Base-by-base conservation (phyloP, 768 basidiomycete species). In the Trametopsis cervina region DNA sequence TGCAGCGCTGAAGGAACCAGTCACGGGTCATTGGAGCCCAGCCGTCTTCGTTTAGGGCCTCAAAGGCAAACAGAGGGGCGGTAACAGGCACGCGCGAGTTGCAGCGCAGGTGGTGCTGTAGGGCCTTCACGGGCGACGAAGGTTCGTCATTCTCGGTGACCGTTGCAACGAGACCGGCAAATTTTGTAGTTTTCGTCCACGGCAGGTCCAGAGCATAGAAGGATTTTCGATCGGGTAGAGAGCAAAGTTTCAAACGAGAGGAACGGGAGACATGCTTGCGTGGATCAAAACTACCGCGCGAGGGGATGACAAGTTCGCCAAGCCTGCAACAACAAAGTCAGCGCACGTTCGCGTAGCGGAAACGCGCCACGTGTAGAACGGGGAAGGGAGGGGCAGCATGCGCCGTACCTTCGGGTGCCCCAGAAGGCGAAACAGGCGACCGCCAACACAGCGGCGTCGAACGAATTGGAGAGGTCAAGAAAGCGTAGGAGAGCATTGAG, bases 401-500 rank as follows among this genome's bases (percentile, higher is more conserved):
- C n/a, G n/a, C n/a, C n/a, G n/a, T n/a, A n/a, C n/a, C n/a, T n/a
- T 9, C 64, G 60, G 40, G 64, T 66, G 2, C 57, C 53, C 62
- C 64, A 71, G 44, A 72, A 74, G 3, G 68, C 61, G 0, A 55
- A 44, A 0, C 49, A 26, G 0, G 71, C 69, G 2, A 61, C 33
- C 0, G 70, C 70, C 60, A 61, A 71, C 6, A 69, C 36, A 0
- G 69, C 66, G 2, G 66, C 63, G 38, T 70, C 62, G 9, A 60
- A 56, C 0, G 68, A 49, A 21, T 56, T 40, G 0, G 51, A 18
- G 0, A 67, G 41, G 36, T 66, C 50, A 0, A 74, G 0, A 24
- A 35, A 57, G 11, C 18, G 10, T 0, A 37, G 9, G 0, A 21
- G 35, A 0, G 74, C 60, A 0, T 25, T 33, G 3, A 75, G 52